Evolutionary conservation across 2,329 filamentous ascomycete genomes (phyloP), one percentile per base, ranked within the genome.

Genomic region (Paramyrothecium roridum): DNA sequence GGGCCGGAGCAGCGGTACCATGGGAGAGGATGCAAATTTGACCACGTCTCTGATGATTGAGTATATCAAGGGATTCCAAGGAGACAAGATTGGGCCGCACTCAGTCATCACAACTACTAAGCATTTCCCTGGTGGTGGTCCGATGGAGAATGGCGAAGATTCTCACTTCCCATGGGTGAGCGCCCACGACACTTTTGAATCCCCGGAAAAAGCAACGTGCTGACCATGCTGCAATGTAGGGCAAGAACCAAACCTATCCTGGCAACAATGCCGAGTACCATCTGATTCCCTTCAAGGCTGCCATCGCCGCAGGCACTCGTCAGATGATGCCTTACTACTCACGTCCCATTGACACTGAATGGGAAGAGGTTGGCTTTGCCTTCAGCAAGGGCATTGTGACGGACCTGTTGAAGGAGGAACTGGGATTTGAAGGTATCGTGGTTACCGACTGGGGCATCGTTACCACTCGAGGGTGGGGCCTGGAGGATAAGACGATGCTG

Each of bases 301-400:
- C 79, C 10, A 78, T 81, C 40, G 74, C 72, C 2, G 78, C 76
- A 2, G 78, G 78, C 17, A 73, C 78, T 0, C 64, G 77, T 2
- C 78, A 81, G 57, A 80, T 82, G 54, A 80, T 82, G 78, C 77
- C 77, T 0, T 79, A 79, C 63, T 80, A 80, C 60, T 77, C 76
- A 0, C 70, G 75, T 1, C 78, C 79, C 0, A 71, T 80, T 21
- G 75, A 71, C 8, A 77, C 74, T 1, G 61, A 74, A 53, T 78
- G 73, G 40, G 75, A 78, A 54, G 61, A 74, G 22, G 75, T 80
- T 13, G 78, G 73, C 0, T 79, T 80, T 59, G 71, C 72, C 0
- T 80, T 81, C 68, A 81, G 80, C 68, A 78, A 77, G 57, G 68
- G 65, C 4, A 74, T 81, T 48, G 70, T 81, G 37, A 81, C 78